phyloP scores from a whole-genome alignment of 2,329 filamentous ascomycete genomes.

The Microsporum ferrugineum region DNA sequence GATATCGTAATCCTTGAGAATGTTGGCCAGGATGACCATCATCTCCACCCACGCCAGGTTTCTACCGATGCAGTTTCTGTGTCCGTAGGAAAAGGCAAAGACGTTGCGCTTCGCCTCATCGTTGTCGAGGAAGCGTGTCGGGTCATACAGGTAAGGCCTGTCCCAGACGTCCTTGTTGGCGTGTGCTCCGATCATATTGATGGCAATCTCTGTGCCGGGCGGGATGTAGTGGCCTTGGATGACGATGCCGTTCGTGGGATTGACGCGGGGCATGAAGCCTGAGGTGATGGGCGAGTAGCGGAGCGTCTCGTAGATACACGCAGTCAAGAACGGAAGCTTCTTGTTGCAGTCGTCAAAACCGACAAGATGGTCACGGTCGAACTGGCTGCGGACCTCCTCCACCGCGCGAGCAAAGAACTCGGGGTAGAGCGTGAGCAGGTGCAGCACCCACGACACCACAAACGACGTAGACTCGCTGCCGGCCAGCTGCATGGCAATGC shows the following conservation, averaged over 20 bases:
- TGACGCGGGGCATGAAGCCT: constrained; percentile 3
- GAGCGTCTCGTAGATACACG: constrained; percentile 4
- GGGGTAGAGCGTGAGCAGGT: constrained; percentile 4
- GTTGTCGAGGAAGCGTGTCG: neutral
- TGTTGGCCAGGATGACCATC: constrained; percentile 3
- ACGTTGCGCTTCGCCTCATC: constrained; percentile 2
- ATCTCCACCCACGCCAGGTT: constrained; percentile 4
- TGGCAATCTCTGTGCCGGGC: constrained; percentile 1
- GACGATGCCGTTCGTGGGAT: neutral
- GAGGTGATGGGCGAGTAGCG: constrained; percentile 6
- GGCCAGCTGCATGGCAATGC: constrained; percentile 5
- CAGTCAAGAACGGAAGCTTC: neutral
- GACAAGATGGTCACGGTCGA: neutral
- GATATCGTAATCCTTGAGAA: constrained; percentile 5
- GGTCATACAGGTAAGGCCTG: neutral
- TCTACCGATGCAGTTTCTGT: constrained; percentile 3
- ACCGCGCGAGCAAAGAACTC: neutral
- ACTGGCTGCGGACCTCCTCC: constrained; percentile 3
- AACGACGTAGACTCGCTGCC: constrained; percentile 4
- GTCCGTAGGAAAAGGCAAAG: constrained; percentile 4
- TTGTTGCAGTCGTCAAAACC: neutral
- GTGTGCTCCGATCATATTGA: constrained; percentile 1
- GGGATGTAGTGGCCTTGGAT: constrained; percentile 3
- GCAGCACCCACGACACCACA: constrained; percentile 2
- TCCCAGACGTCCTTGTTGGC: constrained; percentile 1